These are phyloP conservation scores for Phlegmacium glaucopus DNA, from an alignment of 768 basidiomycete species.

Conservation along the genomic window DNA sequence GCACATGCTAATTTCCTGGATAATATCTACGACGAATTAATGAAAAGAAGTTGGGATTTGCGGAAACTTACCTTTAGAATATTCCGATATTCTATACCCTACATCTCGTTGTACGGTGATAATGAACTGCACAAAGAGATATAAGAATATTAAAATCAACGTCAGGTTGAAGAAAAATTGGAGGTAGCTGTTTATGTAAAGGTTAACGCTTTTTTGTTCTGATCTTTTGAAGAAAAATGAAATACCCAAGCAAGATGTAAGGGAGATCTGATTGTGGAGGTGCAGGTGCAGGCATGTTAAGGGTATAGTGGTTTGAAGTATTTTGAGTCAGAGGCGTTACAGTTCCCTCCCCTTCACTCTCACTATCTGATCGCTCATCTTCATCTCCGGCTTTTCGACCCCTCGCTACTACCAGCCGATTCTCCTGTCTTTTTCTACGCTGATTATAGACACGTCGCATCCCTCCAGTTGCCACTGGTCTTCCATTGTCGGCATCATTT, in stretches of 20 bases:
- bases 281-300: slow-evolving; percentile 69
- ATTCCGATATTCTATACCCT: slow-evolving; percentile 79
- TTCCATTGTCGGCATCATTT: slow-evolving; percentile 32
- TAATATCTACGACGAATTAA: slow-evolving; percentile 55
- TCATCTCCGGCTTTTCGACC: slow-evolving; percentile 25
- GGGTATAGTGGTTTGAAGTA: slow-evolving; percentile 78
- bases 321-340: slow-evolving; percentile 43
- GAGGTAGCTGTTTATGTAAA: slow-evolving; percentile 57
- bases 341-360: slow-evolving; percentile 42
- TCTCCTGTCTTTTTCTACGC: slow-evolving; percentile 43
- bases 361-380: slow-evolving; percentile 38
- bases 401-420: slow-evolving; percentile 14
- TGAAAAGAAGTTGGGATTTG: background rate
- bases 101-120: slow-evolving; percentile 90
- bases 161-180: slow-evolving; percentile 94
- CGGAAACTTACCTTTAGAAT: slow-evolving; percentile 70
- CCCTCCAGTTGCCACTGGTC: slow-evolving; percentile 62
- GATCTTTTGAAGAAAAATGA: slow-evolving; percentile 10
- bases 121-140: slow-evolving; percentile 83
- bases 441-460: slow-evolving; percentile 63
- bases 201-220: slow-evolving; percentile 10
- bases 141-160: slow-evolving; percentile 79
- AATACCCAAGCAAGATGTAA: slow-evolving; percentile 84
- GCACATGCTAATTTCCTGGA: slow-evolving; percentile 91
- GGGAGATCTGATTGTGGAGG: slow-evolving; percentile 62